phyloP scores from a whole-genome alignment of 2,329 filamentous ascomycete species.

The Aspergillus flavus region DNA sequence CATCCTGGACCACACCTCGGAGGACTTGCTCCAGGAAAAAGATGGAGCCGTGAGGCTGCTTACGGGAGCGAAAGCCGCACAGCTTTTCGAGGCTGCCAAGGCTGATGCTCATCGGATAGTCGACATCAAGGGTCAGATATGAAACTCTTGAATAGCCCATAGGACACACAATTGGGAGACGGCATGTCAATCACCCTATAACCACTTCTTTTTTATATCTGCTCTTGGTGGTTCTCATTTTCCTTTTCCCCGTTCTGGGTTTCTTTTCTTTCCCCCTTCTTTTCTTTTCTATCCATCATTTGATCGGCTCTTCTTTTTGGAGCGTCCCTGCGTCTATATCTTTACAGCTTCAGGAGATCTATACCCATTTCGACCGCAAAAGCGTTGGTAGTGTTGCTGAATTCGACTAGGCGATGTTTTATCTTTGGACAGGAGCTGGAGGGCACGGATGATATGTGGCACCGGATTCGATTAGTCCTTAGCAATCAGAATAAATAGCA shows the following conservation, averaged over 20 bases:
- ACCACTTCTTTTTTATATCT: constrained; percentile 10
- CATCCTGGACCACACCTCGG: constrained; percentile 76
- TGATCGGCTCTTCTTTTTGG: neutral
- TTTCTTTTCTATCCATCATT: neutral
- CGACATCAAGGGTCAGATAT: constrained; percentile 96
- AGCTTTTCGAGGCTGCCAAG: constrained; percentile 74
- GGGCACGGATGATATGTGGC: neutral
- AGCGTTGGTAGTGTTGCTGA: constrained; percentile 8
- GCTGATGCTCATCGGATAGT: constrained; percentile 77
- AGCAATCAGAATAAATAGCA: neutral
- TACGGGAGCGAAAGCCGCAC: constrained; percentile 71
- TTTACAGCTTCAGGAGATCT: constrained; percentile 8
- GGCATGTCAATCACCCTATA: constrained; percentile 2
- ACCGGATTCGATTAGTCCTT: neutral
- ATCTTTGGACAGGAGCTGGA: neutral
- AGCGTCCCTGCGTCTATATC: neutral
- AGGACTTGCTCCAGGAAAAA: constrained; percentile 75
- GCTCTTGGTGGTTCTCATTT: constrained; percentile 7
- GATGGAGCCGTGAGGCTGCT: constrained; percentile 73
- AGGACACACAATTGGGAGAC: constrained; percentile 6
- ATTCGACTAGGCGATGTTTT: neutral
- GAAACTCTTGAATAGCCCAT: constrained; percentile 19
- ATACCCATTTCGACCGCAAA: constrained; percentile 20
- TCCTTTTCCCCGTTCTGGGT: constrained; percentile 7
- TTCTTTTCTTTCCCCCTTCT: constrained; percentile 1